Base-by-base conservation (phyloP, 1,284 basidiomycete species). In the Heterobasidion occidentale region DNA sequence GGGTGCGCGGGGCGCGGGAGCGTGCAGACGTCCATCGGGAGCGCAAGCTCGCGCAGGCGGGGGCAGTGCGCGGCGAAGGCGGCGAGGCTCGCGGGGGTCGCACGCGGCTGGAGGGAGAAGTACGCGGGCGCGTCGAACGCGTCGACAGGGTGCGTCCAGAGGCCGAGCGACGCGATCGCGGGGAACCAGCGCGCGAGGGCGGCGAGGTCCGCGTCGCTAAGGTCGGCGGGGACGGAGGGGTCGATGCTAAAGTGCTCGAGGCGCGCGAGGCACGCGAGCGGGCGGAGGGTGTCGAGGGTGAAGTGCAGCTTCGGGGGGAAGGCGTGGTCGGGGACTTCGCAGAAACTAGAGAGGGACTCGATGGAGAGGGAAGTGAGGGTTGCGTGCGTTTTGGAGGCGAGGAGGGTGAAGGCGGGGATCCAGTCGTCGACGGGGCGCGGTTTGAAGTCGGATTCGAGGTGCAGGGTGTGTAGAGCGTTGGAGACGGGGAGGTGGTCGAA, bases 301-400 rank as follows among this genome's bases (percentile, higher is more conserved):
- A 62, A 54, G 52, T 62, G 58, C 38, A 62, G 60, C 38, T 62
- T 60, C 9, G 61, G 61, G 2, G 61, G 61, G 38, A 56, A 48
- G 9, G 58, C 45, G 54, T 56, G 57, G 52, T 60, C 58, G 27
- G 56, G 53, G n/a, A 53, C 53, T 44, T 62, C 60, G 55, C 61
- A 62, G 55, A 62, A 62, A 56, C 51, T 54, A 15, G 61, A 62
- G 35, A 57, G 55, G 15, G 48, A 54, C 36, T 83, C 78, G 61
- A 85, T 65, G 38, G 67, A 67, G 51, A 84, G 68, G 34, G 74
- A 69, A 14, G 65, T 64, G 34, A 82, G 69, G 58, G 71, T 73
- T 56, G 64, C 45, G 11, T 69, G 55, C 54, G 70, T 61, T 59
- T 73, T 74, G 51, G 60, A 58, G 17, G 68, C 65, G 51, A 82